Evolutionary conservation across 2,329 filamentous ascomycete species (phyloP).

Genomic region (Thermomyces lanuginosus): DNA sequence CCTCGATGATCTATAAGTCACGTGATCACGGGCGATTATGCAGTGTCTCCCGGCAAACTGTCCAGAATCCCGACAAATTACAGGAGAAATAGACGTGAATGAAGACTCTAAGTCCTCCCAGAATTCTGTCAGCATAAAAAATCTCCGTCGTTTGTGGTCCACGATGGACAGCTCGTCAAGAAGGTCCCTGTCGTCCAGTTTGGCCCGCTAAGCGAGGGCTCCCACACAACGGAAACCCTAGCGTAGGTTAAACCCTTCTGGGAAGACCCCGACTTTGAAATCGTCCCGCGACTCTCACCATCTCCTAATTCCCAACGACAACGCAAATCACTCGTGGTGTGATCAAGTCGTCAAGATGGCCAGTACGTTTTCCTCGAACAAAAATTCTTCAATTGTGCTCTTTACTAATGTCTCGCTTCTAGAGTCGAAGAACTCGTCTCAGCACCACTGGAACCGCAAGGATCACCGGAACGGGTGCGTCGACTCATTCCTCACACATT

Average conservation of each 20-base stretch:
- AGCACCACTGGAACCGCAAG: conserved; percentile 98
- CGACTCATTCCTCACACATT: conserved; percentile 4
- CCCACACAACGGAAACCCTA: conserved; percentile 26
- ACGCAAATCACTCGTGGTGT: conserved; percentile 22
- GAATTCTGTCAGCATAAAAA: too few species aligned
- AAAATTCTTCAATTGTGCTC: conserved; percentile 2
- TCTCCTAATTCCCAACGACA: conserved; percentile 16
- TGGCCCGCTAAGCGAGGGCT: conserved; percentile 25
- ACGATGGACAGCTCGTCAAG: too few species aligned
- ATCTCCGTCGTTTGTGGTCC: too few species aligned
- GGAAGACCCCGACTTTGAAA: conserved; percentile 19
- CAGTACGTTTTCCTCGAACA: conserved; percentile 21
- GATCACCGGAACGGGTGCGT: conserved; percentile 97
- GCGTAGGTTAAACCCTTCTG: conserved; percentile 2
- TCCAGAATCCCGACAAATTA: too few species aligned
- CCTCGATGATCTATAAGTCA: too few species aligned
- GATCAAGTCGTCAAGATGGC: conserved; percentile 32
- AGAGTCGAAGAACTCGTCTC: conserved; percentile 99
- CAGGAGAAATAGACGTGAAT: too few species aligned
- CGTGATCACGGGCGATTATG: too few species aligned
- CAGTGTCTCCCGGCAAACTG: too few species aligned
- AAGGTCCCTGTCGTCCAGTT: too few species aligned
- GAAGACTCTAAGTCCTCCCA: too few species aligned
- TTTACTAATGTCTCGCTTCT: conserved; percentile 8
- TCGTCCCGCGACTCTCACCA: conserved; percentile 8